Conservation (phyloP, 306 rosid genomes). For the Trifolium subterraneum region DNA sequence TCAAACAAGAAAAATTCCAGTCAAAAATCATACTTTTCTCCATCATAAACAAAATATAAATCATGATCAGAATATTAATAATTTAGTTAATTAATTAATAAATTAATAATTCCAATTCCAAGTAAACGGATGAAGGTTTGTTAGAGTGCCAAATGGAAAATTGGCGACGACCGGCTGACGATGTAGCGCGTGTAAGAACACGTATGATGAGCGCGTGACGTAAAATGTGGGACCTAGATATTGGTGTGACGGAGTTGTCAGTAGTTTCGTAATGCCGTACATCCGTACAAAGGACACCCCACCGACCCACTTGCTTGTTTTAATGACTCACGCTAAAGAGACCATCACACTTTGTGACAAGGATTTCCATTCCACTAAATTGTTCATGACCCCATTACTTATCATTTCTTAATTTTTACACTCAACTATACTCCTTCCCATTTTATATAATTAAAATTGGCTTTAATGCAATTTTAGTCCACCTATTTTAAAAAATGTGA, state of each 20-base stretch:
- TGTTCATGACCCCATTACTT: background rate
- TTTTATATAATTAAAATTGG: no score
- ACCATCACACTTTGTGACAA: slow-evolving; percentile 43
- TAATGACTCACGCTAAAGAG: slow-evolving; percentile 36
- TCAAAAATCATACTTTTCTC: background rate
- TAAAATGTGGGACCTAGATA: background rate
- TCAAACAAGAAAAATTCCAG: background rate
- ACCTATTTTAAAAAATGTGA: no score
- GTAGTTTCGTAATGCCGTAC: slow-evolving; percentile 44
- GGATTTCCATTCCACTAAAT: slow-evolving; percentile 46
- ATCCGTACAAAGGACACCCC: slow-evolving; percentile 52
- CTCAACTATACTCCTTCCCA: background rate
- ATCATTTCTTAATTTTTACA: background rate
- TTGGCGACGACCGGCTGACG: background rate
- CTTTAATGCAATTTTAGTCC: no score
- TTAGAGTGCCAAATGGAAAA: background rate
- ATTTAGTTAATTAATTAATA: background rate
- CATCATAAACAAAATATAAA: no score
- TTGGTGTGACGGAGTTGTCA: slow-evolving; percentile 34
- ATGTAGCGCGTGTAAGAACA: background rate
- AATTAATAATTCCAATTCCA: background rate
- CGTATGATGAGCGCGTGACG: background rate
- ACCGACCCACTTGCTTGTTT: slow-evolving; percentile 49
- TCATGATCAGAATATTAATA: no score
- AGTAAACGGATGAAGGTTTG: background rate